These are phyloP conservation scores for Tricladium varicosporioides DNA, from an alignment of 2,329 filamentous ascomycete species.

Conservation along the genomic window DNA sequence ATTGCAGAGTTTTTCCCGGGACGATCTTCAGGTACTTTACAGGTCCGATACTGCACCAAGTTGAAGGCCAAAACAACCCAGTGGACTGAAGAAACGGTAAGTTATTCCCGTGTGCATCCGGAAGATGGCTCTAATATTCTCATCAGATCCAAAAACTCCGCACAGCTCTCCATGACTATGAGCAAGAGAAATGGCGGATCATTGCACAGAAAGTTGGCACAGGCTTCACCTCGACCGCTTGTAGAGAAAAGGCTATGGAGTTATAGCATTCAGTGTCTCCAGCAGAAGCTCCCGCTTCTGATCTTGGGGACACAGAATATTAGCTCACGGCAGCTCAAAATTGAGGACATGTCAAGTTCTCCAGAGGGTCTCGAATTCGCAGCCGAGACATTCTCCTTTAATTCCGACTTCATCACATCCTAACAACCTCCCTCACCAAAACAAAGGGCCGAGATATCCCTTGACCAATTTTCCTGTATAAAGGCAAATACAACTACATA, in stretches of 20 bases:
- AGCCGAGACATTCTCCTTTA: conserved; percentile 19
- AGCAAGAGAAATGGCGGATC: conserved; percentile 90
- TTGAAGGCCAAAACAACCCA: conserved; percentile 89
- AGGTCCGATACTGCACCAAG: conserved; percentile 94
- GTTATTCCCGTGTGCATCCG: conserved; percentile 32
- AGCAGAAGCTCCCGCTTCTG: conserved; percentile 35
- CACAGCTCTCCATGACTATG: conserved; percentile 77
- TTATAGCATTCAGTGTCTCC: conserved; percentile 37
- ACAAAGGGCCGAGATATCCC: conserved; percentile 16
- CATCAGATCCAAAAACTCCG: conserved; percentile 72
- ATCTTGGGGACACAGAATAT: conserved; percentile 34
- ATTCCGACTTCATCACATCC: conserved; percentile 17
- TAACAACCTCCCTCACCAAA: conserved; percentile 1
- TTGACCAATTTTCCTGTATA: conserved; percentile 12
- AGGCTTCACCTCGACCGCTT: conserved; percentile 83
- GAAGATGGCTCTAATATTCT: conserved; percentile 20
- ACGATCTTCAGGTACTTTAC: conserved; percentile 82
- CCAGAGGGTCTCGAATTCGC: conserved; percentile 18
- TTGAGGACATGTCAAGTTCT: conserved; percentile 15
- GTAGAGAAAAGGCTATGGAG: conserved; percentile 58
- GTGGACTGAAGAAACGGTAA: conserved; percentile 92
- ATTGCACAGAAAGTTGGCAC: conserved; percentile 87
- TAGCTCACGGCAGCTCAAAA: conserved; percentile 24
- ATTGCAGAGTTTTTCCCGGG: conserved; percentile 96
- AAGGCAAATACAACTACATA: conserved; percentile 3